These are phyloP conservation scores for Scheffersomyces amazonensis DNA, from an alignment of 805 yeast genomes.

Conservation along the genomic window DNA sequence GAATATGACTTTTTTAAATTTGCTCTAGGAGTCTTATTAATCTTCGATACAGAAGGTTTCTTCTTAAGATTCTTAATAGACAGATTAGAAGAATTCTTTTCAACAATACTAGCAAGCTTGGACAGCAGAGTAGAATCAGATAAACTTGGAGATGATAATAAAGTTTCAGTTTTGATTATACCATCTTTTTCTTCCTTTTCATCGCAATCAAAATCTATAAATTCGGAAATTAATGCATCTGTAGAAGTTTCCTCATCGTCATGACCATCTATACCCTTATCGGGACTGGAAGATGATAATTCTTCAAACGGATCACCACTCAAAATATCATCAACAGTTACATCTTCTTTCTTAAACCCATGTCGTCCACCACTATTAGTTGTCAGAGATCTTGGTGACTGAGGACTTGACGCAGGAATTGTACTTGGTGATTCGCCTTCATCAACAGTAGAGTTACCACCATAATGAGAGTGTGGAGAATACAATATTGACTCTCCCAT, in stretches of 20 bases:
- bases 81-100: neutral
- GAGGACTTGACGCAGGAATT: constrained; percentile 4
- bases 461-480: neutral
- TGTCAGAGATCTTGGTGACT: neutral
- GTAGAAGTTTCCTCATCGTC: neutral
- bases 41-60: constrained; percentile 3
- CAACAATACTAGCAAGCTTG: neutral
- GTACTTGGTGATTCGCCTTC: constrained; percentile 7
- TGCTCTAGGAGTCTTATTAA: constrained; percentile 6
- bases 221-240: constrained; percentile 6
- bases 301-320: constrained; percentile 12
- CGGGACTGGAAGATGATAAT: constrained; percentile 3
- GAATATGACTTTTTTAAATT: constrained; percentile 10
- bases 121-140: neutral
- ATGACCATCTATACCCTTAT: neutral
- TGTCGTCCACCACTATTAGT: neutral
- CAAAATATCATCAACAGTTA: constrained; percentile 14
- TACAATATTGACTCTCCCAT: neutral
- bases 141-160: neutral
- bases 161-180: neutral
- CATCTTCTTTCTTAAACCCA: neutral
- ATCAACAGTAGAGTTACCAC: neutral
- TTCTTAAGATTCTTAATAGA: neutral
- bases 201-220: constrained; percentile 8
- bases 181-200: constrained; percentile 3